These are phyloP conservation scores for Suillus brevipes DNA, from an alignment of 768 basidiomycete genomes.

Conservation along the genomic window DNA sequence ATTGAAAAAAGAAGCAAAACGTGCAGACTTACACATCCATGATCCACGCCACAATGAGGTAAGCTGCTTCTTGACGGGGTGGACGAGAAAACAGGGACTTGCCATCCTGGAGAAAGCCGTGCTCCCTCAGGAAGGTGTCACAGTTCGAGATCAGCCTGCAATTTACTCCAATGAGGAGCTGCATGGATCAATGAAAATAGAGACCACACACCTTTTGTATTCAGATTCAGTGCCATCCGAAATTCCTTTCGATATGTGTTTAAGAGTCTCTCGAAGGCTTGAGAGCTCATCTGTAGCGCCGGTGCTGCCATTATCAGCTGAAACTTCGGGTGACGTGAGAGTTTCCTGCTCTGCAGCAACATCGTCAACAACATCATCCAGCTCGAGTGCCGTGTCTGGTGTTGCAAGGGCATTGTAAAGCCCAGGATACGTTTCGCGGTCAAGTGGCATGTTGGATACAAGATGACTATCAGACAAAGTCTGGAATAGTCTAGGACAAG, in stretches of 20 bases:
- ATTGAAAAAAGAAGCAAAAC: too few relatives aligned
- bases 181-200: too few relatives aligned
- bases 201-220: slow-evolving; percentile 28
- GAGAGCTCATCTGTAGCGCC: background rate
- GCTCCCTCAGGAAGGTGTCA: background rate
- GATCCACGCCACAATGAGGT: slow-evolving; percentile 30
- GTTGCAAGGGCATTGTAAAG: background rate
- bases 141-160: background rate
- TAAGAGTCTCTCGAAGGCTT: slow-evolving; percentile 14
- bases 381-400: background rate
- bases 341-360: slow-evolving; percentile 7
- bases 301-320: background rate
- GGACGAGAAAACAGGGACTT: slow-evolving; percentile 19
- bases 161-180: too few relatives aligned
- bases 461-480: too few relatives aligned
- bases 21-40: slow-evolving; percentile 16
- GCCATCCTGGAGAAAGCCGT: slow-evolving; percentile 16
- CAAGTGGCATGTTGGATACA: too few relatives aligned
- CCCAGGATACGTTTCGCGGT: background rate
- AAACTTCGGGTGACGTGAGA: background rate
- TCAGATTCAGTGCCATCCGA: slow-evolving; percentile 29
- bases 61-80: slow-evolving; percentile 18
- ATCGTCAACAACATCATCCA: background rate
- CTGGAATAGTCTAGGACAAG: too few relatives aligned
- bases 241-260: slow-evolving; percentile 31